Evolutionary conservation across 495 filamentous ascomycete species (phyloP), one percentile per base, ranked within the genome.

Genomic region (Penicillium simplicissimum): DNA sequence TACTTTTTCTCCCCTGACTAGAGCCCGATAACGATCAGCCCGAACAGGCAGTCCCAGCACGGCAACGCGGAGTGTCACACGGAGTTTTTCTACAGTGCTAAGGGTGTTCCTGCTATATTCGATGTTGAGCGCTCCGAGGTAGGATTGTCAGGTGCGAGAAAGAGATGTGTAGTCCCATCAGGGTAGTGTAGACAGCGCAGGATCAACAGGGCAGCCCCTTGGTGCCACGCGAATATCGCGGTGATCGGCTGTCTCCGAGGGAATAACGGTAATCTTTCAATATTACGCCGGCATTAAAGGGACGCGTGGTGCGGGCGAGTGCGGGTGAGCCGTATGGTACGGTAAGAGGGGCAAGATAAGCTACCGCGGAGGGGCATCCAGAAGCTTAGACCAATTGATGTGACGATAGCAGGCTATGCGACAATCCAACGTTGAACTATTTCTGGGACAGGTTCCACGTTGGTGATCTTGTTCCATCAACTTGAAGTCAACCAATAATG

Each of bases 21-120:
- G 35, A 21, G 4, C 15, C 3, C 35, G 21, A 59, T 57, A 38
- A 34, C 21, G 52, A 11, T 17, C 21, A 25, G 1, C 17, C 58
- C 51, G 36, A 52, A 59, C 11, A n/a, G 47, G 23, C 19, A 49
- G 55, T 48, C 33, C 49, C 25, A 61, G 51, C 53, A 61, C 34
- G 51, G 13, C 8, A 28, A 35, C 25, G 49, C 49, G 33, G 51
- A 53, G 51, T 52, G 5, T 52, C 31, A 7, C 14, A 34, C 28
- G 8, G n/a, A 7, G 17, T 9, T 3, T 3, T 52, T 17, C 19
- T 42, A 57, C 25, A 9, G 8, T 13, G 19, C 49, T 36, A 52
- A 63, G 62, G 63, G 8, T 60, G 42, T 52, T 54, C 63, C 57
- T 68, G 36, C 62, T 60, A 10, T 4, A 59, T 65, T 63, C 9